Evolutionary conservation across 2,329 filamentous ascomycete genomes (phyloP), one percentile per base, ranked within the genome.

Genomic region (Aspergillus terreus): DNA sequence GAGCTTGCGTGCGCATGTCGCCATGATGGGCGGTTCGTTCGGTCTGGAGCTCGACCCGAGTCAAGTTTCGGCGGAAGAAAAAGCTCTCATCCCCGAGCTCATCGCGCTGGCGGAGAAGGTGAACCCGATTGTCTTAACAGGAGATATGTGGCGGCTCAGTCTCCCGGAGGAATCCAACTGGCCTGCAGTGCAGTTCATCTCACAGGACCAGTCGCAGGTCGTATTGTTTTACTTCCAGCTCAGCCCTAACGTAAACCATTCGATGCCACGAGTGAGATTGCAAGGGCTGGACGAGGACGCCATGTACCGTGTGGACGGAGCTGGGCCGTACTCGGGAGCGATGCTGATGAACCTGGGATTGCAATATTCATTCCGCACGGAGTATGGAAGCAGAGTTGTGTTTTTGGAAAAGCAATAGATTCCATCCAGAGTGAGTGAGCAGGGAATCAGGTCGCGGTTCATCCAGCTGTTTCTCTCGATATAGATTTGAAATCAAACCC

Each of bases 1-100:
- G 11, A 65, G 67, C 1, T 86, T 86, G 71, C 81, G 84, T 32
- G 82, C 80, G 0, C 83, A 86, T 50, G 83, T 86, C 0, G 84
- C 84, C 5, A 82, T 85, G 73, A 86, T 86, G 83, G 84, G 84
- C 50, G 83, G 83, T 2, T 84, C 81, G 0, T 86, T 86, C 57
- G 84, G 84, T 0, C 76, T 86, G 10, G 83, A 87, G 62, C 75
- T 87, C 6, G 76, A 85, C 60, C 84, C 83, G 0, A 69, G 68
- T 0, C 72, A 78, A 6, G 75, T 84, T 5, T 66, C 68, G 0
- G 71, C 71, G 0, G 76, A 77, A 11, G 83, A 86, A n/a, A 73
- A 70, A 44, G 73, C 69, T 0, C 71, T 73, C 27, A 74, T 87
- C 0, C 83, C 83, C 0, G 72, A 61, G 0, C 70, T 86, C 1